phyloP scores from a whole-genome alignment of 2,329 filamentous ascomycete genomes.

The Aureobasidium sp. region DNA sequence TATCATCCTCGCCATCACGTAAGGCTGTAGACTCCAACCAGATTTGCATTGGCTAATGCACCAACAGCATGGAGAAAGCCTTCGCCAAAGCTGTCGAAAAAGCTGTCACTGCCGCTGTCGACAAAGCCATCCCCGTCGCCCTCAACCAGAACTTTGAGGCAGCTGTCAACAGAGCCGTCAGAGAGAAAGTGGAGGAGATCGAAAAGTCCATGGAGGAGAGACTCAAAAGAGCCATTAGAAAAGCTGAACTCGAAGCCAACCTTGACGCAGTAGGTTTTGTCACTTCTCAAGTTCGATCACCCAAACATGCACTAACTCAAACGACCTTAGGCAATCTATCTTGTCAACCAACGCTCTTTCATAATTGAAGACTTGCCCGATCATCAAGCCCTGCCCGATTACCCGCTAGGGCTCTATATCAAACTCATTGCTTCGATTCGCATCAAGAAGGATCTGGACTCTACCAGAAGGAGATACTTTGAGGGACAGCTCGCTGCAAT shows the following conservation, averaged over 20 bases:
- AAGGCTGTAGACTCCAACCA: neutral
- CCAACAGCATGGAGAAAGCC: neutral
- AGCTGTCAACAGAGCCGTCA: neutral
- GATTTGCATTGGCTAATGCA: neutral
- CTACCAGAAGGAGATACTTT: no score
- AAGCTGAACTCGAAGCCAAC: neutral
- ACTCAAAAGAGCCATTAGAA: neutral
- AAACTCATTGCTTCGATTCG: no score
- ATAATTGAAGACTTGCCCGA: neutral
- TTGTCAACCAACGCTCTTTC: neutral
- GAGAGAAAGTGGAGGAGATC: neutral
- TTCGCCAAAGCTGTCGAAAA: neutral
- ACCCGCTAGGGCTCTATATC: no score
- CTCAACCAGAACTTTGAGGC: no score
- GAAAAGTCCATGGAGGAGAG: neutral
- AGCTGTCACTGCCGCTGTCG: neutral
- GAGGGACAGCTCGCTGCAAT: no score
- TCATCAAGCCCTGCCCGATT: no score
- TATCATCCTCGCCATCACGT: neutral
- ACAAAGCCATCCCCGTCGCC: neutral
- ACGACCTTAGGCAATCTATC: neutral
- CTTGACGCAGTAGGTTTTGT: neutral
- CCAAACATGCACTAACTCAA: neutral
- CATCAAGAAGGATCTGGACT: no score
- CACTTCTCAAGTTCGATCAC: neutral